These are phyloP conservation scores for Phytophthora kernoviae DNA, from an alignment of 352 stramenopile genomes.

Conservation along the genomic window DNA sequence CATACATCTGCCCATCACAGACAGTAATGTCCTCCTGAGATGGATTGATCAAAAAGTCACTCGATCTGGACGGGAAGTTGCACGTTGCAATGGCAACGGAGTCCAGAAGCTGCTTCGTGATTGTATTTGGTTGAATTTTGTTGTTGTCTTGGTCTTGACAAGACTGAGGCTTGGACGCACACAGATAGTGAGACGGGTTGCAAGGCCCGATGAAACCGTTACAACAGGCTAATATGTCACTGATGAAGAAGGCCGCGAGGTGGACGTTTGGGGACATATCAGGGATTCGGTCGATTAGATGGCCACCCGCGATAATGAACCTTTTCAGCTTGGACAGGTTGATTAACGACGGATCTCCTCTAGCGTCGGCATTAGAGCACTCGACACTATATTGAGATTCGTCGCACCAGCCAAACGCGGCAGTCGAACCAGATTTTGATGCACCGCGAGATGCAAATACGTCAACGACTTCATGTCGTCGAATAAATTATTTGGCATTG, in stretches of 20 bases:
- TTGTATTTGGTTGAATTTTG: no score
- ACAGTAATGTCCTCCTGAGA: slow-evolving; percentile 7
- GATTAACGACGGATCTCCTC: slow-evolving; percentile 18
- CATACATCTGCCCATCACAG: slow-evolving; percentile 28
- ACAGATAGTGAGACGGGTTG: slow-evolving; percentile 11
- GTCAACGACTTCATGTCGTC: slow-evolving; percentile 27
- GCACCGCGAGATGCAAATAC: slow-evolving; percentile 26
- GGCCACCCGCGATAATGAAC: slow-evolving; percentile 5
- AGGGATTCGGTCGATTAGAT: slow-evolving; percentile 7
- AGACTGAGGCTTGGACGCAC: background rate
- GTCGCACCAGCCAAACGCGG: slow-evolving; percentile 16
- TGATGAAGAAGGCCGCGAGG: background rate
- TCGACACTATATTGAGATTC: slow-evolving; percentile 26
- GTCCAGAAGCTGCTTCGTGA: slow-evolving; percentile 10
- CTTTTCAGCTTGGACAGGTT: slow-evolving; percentile 9
- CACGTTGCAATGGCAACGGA: slow-evolving; percentile 7
- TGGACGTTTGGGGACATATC: slow-evolving; percentile 7
- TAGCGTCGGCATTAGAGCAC: slow-evolving; percentile 12
- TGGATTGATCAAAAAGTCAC: background rate
- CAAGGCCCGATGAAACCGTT: slow-evolving; percentile 27
- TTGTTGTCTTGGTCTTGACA: background rate
- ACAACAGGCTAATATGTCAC: slow-evolving; percentile 15
- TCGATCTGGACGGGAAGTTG: background rate
- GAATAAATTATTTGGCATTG: slow-evolving; percentile 30
- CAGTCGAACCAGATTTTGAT: slow-evolving; percentile 17